Conservation (phyloP, 2,329 filamentous ascomycete genomes). For the Cercospora sp. region DNA sequence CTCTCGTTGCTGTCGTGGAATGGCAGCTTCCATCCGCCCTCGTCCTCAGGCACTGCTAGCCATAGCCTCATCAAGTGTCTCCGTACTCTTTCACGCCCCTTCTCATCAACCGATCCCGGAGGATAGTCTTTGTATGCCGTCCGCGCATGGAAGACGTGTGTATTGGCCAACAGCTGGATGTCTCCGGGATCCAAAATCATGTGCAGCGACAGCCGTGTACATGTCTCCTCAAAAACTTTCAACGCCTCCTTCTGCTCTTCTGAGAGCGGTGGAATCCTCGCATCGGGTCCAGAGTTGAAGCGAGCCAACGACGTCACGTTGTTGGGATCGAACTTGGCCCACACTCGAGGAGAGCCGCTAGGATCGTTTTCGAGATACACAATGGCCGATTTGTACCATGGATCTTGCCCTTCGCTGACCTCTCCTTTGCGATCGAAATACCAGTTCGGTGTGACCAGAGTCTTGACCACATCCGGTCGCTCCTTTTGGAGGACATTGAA, state of each 20-base stretch:
- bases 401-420: constrained; percentile 69
- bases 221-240: constrained; percentile 71
- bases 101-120: constrained; percentile 42
- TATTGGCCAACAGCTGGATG: constrained; percentile 81
- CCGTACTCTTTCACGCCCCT: constrained; percentile 58
- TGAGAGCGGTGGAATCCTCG: constrained; percentile 69
- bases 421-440: constrained; percentile 93
- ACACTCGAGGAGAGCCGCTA: constrained; percentile 60
- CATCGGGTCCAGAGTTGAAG: constrained; percentile 59
- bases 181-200: constrained; percentile 86
- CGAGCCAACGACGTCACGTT: constrained; percentile 74
- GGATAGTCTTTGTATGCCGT: constrained; percentile 75
- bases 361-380: constrained; percentile 73
- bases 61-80: constrained; percentile 81
- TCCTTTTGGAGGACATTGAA: constrained; percentile 77
- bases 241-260: constrained; percentile 67
- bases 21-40: constrained; percentile 82
- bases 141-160: constrained; percentile 75
- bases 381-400: constrained; percentile 46
- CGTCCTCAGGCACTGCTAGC: constrained; percentile 75
- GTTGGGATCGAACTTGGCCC: constrained; percentile 89
- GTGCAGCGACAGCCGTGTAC: constrained; percentile 70
- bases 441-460: constrained; percentile 77
- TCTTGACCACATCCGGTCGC: constrained; percentile 74
- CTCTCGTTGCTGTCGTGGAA: constrained; percentile 79